phyloP scores from a whole-genome alignment of 371 early-diverging fungal genomes.

The Chytridiales sp. region DNA sequence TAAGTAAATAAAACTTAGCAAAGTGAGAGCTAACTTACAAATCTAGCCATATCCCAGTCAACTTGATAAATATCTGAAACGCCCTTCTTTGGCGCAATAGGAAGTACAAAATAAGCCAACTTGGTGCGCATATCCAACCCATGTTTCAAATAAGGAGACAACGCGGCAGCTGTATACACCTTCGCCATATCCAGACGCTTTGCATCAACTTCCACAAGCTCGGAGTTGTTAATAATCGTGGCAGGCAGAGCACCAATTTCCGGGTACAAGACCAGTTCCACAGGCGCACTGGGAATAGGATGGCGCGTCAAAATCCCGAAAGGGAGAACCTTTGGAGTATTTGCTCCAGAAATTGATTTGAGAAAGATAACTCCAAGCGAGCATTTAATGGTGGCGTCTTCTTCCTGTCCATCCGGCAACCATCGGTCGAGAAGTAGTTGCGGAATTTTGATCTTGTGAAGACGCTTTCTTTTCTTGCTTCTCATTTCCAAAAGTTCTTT shows the following conservation, averaged over 20 bases:
- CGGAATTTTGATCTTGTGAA: neutral
- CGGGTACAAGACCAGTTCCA: too few relatives aligned
- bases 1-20: too few relatives aligned
- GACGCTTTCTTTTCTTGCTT: neutral
- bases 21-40: too few relatives aligned
- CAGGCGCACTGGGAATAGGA: too few relatives aligned
- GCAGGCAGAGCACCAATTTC: neutral
- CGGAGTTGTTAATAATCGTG: neutral
- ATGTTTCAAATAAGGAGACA: neutral
- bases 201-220: neutral
- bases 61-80: too few relatives aligned
- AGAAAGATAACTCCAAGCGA: too few relatives aligned
- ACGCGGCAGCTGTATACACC: neutral
- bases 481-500: neutral
- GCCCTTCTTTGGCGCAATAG: too few relatives aligned
- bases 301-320: neutral
- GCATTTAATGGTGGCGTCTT: neutral
- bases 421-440: neutral
- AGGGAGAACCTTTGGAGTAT: too few relatives aligned
- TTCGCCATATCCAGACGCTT: neutral
- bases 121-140: too few relatives aligned
- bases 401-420: neutral
- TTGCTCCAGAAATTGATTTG: too few relatives aligned
- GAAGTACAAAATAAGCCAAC: too few relatives aligned
- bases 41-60: too few relatives aligned